Conservation (phyloP, 2,329 filamentous ascomycete genomes). For the Beauveria bassiana region DNA sequence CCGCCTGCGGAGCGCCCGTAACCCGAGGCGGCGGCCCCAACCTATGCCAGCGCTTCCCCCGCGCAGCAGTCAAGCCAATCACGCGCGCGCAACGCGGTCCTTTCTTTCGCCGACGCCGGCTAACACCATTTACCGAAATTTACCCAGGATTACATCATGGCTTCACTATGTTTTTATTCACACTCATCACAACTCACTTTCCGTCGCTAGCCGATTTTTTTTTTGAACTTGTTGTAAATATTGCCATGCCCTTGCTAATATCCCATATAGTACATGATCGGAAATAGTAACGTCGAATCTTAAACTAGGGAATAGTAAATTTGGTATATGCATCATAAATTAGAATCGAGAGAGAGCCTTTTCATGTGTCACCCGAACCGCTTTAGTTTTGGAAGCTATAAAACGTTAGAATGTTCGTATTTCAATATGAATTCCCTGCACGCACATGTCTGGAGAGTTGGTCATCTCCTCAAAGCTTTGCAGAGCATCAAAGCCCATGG, state of each 20-base stretch:
- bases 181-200: neutral
- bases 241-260: neutral
- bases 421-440: neutral
- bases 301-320: neutral
- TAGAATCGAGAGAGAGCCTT: neutral
- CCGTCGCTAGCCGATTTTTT: neutral
- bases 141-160: conserved; percentile 11
- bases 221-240: neutral
- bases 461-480: conserved; percentile 79
- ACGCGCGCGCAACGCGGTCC: conserved; percentile 8
- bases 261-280: neutral
- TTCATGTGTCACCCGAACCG: neutral
- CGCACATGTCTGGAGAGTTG: conserved; percentile 48
- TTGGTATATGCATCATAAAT: conserved; percentile 1
- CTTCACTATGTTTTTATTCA: too few relatives aligned
- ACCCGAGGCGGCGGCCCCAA: neutral
- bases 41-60: neutral
- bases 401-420: neutral
- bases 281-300: neutral
- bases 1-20: conserved; percentile 4
- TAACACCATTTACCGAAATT: conserved; percentile 5
- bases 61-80: conserved; percentile 7
- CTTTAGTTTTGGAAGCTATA: conserved; percentile 9
- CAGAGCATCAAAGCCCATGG: conserved; percentile 73
- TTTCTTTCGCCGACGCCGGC: conserved; percentile 13